Conservation (phyloP, 108 stramenopile genomes). For the Parmales sp. region DNA sequence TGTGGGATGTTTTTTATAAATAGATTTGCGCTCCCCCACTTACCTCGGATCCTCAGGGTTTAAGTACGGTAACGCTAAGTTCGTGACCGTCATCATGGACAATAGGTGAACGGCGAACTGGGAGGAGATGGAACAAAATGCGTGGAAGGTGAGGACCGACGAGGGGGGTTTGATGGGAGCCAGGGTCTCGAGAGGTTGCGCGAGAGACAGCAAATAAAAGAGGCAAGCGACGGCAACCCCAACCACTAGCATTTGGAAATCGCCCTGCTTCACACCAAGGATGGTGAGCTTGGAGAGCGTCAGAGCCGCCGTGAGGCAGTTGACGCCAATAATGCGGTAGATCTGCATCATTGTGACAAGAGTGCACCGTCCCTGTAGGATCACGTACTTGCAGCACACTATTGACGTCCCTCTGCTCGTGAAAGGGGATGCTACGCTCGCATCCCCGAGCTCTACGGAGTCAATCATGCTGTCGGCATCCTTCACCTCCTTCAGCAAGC, state of each 20-base stretch:
- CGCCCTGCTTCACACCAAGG: slow-evolving; percentile 90
- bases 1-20: neutral
- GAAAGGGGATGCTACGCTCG: slow-evolving; percentile 94
- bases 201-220: slow-evolving; percentile 84
- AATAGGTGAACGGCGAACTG: slow-evolving; percentile 80
- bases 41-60: slow-evolving; percentile 72
- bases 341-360: slow-evolving; percentile 85
- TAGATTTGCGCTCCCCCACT: neutral
- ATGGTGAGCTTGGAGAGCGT: slow-evolving; percentile 81
- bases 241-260: slow-evolving; percentile 77
- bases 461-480: slow-evolving; percentile 70
- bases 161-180: slow-evolving; percentile 63
- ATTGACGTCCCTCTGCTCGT: slow-evolving; percentile 78
- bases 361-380: slow-evolving; percentile 91
- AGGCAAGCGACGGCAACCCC: slow-evolving; percentile 75
- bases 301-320: slow-evolving; percentile 88
- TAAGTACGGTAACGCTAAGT: slow-evolving; percentile 45
- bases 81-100: slow-evolving; percentile 44
- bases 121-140: slow-evolving; percentile 55
- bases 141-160: slow-evolving; percentile 66
- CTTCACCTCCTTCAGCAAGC: slow-evolving; percentile 41
- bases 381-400: slow-evolving; percentile 64
- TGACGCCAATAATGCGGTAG: slow-evolving; percentile 92
- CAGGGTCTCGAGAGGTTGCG: slow-evolving; percentile 72
- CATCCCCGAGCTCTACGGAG: slow-evolving; percentile 79